A percentile compares a stretch with the other conserved stretches of the same genome.
Conservation (phyloP, 1,284 basidiomycete genomes). For the Somion occarium region DNA sequence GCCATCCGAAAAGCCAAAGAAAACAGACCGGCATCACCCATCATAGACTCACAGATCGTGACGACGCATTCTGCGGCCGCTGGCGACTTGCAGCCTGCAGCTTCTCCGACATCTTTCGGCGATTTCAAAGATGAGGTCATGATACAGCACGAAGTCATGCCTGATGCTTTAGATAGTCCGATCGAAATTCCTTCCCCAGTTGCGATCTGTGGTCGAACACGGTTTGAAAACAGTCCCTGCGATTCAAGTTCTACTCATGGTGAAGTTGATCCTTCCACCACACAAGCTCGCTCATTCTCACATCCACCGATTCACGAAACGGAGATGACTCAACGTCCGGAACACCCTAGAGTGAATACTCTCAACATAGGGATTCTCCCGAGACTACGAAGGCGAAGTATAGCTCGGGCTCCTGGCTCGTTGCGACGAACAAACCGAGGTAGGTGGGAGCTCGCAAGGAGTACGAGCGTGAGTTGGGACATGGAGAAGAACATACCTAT, state of each 20-base stretch:
- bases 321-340: not conserved
- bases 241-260: not conserved
- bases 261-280: not conserved
- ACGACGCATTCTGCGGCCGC: not conserved
- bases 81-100: not conserved
- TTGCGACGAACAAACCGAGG: conserved; percentile 1
- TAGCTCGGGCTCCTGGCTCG: not conserved
- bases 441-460: not conserved
- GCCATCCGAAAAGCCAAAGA: conserved; percentile 44
- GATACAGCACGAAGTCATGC: not conserved
- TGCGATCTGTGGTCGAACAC: not conserved
- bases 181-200: not conserved
- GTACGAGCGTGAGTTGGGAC: conserved; percentile 8
- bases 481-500: conserved; percentile 32
- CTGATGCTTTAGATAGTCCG: not conserved
- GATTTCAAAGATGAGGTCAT: not conserved
- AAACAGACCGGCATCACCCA: conserved; percentile 10
- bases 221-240: not conserved
- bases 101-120: not conserved
- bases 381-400: conserved; percentile 6
- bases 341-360: conserved; percentile 6
- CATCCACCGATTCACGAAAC: not conserved
- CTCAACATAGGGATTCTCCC: conserved; percentile 17
- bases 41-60: conserved; percentile 9
- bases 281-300: not conserved